These are phyloP conservation scores for Ambrosia artemisiifolia DNA, from an alignment of 129 eudicot genomes.

Conservation along the genomic window DNA sequence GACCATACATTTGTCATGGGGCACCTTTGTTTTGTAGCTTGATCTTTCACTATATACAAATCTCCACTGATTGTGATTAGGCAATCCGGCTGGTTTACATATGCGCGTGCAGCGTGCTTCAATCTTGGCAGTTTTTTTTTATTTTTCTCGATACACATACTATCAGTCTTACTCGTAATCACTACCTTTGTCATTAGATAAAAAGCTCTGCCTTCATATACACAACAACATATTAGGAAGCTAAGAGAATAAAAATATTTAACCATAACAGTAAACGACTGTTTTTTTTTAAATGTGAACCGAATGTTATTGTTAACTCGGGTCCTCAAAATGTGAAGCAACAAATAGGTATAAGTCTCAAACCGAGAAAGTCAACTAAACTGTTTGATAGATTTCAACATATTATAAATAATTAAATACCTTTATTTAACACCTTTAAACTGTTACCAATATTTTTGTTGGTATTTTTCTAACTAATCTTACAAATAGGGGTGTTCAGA, in stretches of 20 bases:
- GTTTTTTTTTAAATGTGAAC: no score
- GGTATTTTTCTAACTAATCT: not conserved
- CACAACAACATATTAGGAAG: no score
- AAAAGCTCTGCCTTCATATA: not conserved
- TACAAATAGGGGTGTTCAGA: no score
- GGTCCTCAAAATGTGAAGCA: no score
- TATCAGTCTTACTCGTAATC: not conserved
- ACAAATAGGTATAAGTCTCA: no score
- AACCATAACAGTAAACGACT: no score
- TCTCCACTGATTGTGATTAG: constrained; percentile 10
- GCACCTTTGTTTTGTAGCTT: constrained; percentile 36
- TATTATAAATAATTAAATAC: no score
- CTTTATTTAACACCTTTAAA: not conserved
- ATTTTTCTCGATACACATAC: not conserved
- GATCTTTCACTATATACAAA: constrained; percentile 4
- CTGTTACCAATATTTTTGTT: not conserved
- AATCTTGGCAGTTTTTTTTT: not conserved
- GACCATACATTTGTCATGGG: constrained; percentile 28
- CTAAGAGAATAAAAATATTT: no score
- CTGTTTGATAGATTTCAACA: no score
- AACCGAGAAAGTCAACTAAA: no score
- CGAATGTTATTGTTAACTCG: no score
- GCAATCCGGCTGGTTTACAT: not conserved
- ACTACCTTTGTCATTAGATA: not conserved
- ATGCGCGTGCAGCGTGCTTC: not conserved